Base-by-base conservation (phyloP, 2,329 filamentous ascomycete genomes). In the Aureobasidium sp. region DNA sequence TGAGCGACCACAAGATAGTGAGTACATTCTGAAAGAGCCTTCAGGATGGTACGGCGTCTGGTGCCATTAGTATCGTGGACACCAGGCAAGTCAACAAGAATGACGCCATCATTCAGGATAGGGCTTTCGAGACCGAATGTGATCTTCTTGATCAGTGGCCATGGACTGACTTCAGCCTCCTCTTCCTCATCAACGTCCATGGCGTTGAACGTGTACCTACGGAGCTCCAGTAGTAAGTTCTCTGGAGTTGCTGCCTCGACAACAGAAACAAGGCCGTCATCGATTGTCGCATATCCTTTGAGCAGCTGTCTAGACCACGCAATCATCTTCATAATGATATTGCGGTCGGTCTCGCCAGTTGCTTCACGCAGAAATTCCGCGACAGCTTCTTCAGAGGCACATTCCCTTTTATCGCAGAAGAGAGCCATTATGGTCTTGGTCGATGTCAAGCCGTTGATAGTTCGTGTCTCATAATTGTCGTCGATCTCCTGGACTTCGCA, bases 111-210 rank as follows among this genome's bases (percentile, higher is more conserved):
- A 2, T 57, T 48, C 8, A 57, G 53, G 4, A 62, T 56, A 4
- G 49, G 42, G 38, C 52, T 30, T 16, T 59, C 42, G 4, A 63
- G 53, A 25, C 52, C 41, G 10, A 61, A 56, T 3, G 57, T 38
- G n/a, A 63, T 56, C 11, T 42, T 21, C 4, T 34, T 44, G 22
- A 63, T 58, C 0, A 63, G 25, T 3, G 61, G 60, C 60, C 60
- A 63, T 1, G 54, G 34, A 4, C 53, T 22, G 2, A 29, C n/a
- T 12, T 37, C 25, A 5, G 11, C 17, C 1, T 55, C 45, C 21
- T 50, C 53, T 3, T 19, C 16, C 12, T 54, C 54, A 7, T 42
- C 44, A 3, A 29, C 49, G n/a, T 51, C 51, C 17, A 34, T 27
- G 3, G 45, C 17, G 11, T 50, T 44, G 21, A 42, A 52, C 1